These are phyloP conservation scores for Lodderomyces elongisporus DNA, from an alignment of 1,139 yeast species.

Conservation along the genomic window DNA sequence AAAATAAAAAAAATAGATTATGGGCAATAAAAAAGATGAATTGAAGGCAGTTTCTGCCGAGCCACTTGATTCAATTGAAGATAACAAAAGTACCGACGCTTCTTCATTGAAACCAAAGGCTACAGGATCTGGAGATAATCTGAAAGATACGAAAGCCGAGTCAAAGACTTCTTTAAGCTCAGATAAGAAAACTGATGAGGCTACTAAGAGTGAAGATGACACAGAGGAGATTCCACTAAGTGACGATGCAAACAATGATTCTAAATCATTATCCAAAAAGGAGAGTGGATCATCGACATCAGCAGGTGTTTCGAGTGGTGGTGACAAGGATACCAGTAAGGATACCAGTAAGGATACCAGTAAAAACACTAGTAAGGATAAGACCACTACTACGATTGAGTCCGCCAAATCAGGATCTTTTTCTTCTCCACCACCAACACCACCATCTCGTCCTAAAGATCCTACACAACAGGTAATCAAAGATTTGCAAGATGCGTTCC, in stretches of 20 bases:
- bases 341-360: no score
- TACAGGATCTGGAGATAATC: constrained; percentile 3
- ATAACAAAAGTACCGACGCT: no score
- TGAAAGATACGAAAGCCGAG: constrained; percentile 4
- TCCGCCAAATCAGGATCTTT: not conserved
- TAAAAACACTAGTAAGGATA: constrained; percentile 1
- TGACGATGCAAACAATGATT: constrained; percentile 6
- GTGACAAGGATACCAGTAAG: no score
- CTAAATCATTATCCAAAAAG: not conserved
- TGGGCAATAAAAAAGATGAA: constrained; percentile 19
- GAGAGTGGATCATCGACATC: not conserved
- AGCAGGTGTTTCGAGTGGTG: no score
- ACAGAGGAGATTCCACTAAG: constrained; percentile 13
- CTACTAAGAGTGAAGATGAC: constrained; percentile 5
- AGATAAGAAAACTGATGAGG: constrained; percentile 2
- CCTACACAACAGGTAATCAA: constrained; percentile 50
- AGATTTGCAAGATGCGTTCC: constrained; percentile 76
- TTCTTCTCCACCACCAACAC: constrained; percentile 48
- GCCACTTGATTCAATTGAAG: constrained; percentile 26
- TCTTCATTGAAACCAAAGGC: constrained; percentile 5
- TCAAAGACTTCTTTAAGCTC: constrained; percentile 4
- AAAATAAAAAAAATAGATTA: no score
- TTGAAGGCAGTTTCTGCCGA: constrained; percentile 32
- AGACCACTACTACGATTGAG: not conserved
- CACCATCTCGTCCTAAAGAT: constrained; percentile 65